Percentiles rank a stretch among this genome's conserved stretches.
phyloP scores from a whole-genome alignment of 148 eudicot genomes.

The Agrostemma githago region DNA sequence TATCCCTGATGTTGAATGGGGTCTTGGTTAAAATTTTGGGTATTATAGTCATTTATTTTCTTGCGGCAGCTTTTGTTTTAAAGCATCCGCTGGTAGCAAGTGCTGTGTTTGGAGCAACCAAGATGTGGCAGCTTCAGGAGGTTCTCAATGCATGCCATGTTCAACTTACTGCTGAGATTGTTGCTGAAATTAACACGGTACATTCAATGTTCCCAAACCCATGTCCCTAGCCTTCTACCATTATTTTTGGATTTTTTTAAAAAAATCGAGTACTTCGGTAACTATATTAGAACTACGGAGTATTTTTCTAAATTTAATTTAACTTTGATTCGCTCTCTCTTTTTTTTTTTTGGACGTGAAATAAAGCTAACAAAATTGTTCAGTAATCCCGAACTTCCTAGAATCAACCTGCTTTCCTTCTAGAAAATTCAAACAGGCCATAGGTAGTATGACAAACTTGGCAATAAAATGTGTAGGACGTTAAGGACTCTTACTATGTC shows the following conservation, averaged over 20 bases:
- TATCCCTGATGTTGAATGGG: neutral
- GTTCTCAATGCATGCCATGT: constrained; percentile 54
- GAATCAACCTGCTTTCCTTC: neutral
- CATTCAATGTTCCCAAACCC: constrained; percentile 68
- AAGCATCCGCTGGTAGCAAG: constrained; percentile 76
- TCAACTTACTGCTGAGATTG: constrained; percentile 43
- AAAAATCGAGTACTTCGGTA: neutral
- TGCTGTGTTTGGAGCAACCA: constrained; percentile 85
- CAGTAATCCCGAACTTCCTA: neutral
- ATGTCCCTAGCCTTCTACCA: constrained; percentile 40
- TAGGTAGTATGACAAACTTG: neutral
- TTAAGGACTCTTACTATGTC: neutral
- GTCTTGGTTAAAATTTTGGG: neutral
- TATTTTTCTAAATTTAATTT: no score
- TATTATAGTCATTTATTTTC: constrained; percentile 3
- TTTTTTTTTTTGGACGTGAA: no score
- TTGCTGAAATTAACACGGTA: constrained; percentile 56
- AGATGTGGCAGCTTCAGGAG: constrained; percentile 69
- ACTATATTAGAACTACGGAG: no score
- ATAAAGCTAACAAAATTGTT: no score
- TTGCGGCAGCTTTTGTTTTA: constrained; percentile 65
- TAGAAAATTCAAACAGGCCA: neutral
- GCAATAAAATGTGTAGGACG: neutral
- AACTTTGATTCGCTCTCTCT: no score
- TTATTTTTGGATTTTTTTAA: neutral